These are phyloP conservation scores for Xylaria curta DNA, from an alignment of 495 filamentous ascomycete genomes.

Conservation along the genomic window DNA sequence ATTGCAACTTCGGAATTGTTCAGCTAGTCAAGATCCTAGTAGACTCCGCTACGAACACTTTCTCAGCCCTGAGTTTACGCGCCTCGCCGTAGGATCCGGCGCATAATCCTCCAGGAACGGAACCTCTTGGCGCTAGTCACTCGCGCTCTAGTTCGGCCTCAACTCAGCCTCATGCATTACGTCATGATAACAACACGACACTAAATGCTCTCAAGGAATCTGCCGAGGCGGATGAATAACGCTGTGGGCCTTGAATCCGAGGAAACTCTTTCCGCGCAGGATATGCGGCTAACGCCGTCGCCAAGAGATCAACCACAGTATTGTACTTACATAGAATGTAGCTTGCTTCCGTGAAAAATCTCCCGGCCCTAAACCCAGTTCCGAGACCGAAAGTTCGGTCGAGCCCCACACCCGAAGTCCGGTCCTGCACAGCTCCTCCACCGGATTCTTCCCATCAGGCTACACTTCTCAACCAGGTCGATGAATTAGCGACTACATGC, in stretches of 20 bases:
- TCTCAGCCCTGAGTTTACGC: background rate
- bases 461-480: too few species aligned
- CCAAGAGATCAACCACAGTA: too few species aligned
- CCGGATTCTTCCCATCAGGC: too few species aligned
- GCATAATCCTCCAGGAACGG: slow-evolving; percentile 12
- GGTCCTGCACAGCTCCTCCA: too few species aligned
- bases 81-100: background rate
- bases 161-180: background rate
- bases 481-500: too few species aligned
- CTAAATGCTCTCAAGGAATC: background rate
- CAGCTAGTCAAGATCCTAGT: background rate
- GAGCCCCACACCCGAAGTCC: too few species aligned
- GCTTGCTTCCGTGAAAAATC: too few species aligned
- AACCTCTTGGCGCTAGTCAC: background rate
- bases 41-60: background rate
- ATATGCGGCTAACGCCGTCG: too few species aligned
- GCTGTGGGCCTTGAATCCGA: background rate
- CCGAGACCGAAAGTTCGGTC: too few species aligned
- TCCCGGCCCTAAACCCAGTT: too few species aligned
- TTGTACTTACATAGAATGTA: too few species aligned
- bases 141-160: background rate
- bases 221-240: background rate
- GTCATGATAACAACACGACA: background rate
- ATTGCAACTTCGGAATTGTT: background rate
- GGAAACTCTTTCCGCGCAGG: background rate